Evolutionary conservation across 106 monocot species (phyloP).

Genomic region (Alisma plantagoaquatica): DNA sequence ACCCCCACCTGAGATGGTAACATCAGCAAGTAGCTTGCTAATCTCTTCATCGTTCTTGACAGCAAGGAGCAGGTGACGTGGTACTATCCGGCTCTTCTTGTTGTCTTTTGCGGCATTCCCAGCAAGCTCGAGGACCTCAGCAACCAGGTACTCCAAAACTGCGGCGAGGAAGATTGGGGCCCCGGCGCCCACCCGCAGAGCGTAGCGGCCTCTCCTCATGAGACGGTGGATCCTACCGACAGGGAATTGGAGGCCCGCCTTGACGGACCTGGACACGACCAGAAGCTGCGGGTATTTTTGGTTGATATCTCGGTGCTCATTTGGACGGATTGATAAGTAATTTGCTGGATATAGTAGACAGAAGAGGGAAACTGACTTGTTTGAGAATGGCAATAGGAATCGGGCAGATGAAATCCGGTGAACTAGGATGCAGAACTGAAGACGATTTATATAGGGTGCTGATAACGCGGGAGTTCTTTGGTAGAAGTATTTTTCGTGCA

Average conservation of each 20-base stretch:
- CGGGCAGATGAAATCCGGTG: too few relatives aligned
- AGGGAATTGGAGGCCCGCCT: constrained; percentile 25
- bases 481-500: too few relatives aligned
- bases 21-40: constrained; percentile 37
- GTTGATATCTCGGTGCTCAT: too few relatives aligned
- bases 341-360: too few relatives aligned
- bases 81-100: constrained; percentile 54
- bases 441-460: too few relatives aligned
- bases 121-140: constrained; percentile 27
- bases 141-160: constrained; percentile 3
- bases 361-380: too few relatives aligned
- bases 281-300: too few relatives aligned
- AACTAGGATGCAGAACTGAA: too few relatives aligned
- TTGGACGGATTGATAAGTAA: too few relatives aligned
- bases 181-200: constrained; percentile 33
- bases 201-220: constrained; percentile 36
- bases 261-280: constrained; percentile 5
- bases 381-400: too few relatives aligned
- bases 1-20: constrained; percentile 48
- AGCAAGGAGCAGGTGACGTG: constrained; percentile 45
- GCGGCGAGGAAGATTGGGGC: constrained; percentile 6
- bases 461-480: too few relatives aligned
- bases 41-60: constrained; percentile 60
- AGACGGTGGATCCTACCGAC: constrained; percentile 14
- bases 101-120: constrained; percentile 58